Percentiles rank a stretch among this genome's conserved stretches.
Evolutionary conservation across 23 red algal genomes (phyloP).

Genomic region (Porphyridium purpureum): DNA sequence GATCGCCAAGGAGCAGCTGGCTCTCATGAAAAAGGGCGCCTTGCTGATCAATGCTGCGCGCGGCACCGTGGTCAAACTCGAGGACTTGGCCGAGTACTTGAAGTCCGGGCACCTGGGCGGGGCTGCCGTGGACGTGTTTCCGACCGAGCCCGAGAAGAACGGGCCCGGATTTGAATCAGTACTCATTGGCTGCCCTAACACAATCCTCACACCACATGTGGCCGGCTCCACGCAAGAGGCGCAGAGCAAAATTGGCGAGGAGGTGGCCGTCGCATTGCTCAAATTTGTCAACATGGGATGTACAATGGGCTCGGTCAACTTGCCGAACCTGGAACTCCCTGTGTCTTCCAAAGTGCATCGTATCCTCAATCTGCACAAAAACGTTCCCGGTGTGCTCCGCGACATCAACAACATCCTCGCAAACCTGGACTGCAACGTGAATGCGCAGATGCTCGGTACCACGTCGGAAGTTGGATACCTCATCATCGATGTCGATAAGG

Average conservation of each 20-base stretch:
- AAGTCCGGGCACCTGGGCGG: conserved; percentile 38
- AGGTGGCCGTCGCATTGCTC: conserved; percentile 44
- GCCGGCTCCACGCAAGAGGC: conserved; percentile 71
- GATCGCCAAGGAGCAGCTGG: conserved; percentile 23
- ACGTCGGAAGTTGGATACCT: conserved; percentile 60
- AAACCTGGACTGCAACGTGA: conserved; percentile 36
- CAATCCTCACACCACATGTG: conserved; percentile 59
- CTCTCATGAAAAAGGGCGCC: conserved; percentile 54
- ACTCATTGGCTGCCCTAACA: conserved; percentile 35
- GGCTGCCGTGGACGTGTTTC: conserved; percentile 67
- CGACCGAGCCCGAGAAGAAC: conserved; percentile 55
- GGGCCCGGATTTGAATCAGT: conserved; percentile 59
- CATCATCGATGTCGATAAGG: conserved; percentile 71
- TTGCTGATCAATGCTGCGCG: conserved; percentile 71
- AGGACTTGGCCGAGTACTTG: conserved; percentile 36
- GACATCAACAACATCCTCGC: conserved; percentile 78
- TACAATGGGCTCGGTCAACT: conserved; percentile 66
- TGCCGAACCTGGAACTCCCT: conserved; percentile 73
- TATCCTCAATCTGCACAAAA: conserved; percentile 68
- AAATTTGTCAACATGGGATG: conserved; percentile 43
- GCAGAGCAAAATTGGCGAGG: conserved; percentile 65
- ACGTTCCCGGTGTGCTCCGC: conserved; percentile 64
- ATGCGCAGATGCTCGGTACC: conserved; percentile 64
- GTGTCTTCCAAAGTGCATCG: conserved; percentile 22
- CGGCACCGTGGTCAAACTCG: conserved; percentile 62